These are phyloP conservation scores for Lanmaoa rubissima DNA, from an alignment of 768 basidiomycete species.

Conservation along the genomic window DNA sequence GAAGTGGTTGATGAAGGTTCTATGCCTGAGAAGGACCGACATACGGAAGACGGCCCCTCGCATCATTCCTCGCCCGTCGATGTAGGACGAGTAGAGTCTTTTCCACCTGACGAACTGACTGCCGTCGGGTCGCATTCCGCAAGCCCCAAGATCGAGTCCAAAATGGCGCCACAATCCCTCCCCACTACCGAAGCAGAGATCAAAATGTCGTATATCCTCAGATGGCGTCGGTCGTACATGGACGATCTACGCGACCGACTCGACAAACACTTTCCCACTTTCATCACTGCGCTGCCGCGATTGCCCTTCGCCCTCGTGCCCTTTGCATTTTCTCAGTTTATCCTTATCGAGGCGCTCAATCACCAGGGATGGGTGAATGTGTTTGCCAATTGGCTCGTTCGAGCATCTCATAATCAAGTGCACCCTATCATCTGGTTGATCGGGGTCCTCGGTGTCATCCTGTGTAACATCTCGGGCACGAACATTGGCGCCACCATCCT, in stretches of 20 bases:
- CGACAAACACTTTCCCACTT: constrained; percentile 61
- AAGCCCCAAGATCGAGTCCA: neutral
- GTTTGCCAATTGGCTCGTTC: constrained; percentile 67
- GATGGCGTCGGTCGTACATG: neutral
- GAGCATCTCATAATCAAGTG: constrained; percentile 41
- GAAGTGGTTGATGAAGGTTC: neutral
- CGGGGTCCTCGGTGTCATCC: constrained; percentile 66
- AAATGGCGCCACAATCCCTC: neutral
- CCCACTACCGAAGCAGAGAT: neutral
- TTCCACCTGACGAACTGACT: constrained; percentile 4
- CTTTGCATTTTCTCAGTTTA: constrained; percentile 94
- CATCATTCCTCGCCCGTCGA: neutral
- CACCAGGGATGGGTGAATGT: constrained; percentile 86
- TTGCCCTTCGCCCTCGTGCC: constrained; percentile 82
- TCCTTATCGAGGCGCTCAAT: constrained; percentile 82
- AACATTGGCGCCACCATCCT: constrained; percentile 93
- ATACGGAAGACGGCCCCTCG: neutral
- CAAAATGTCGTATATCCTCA: neutral
- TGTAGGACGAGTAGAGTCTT: neutral
- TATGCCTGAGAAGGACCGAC: neutral
- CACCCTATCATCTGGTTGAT: constrained; percentile 61
- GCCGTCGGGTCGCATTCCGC: neutral
- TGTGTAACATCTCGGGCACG: constrained; percentile 83
- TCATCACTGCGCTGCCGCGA: constrained; percentile 59
- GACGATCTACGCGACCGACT: neutral